Evolutionary conservation across 306 rosid species (phyloP).

Genomic region (Lathyrus oleraceus): DNA sequence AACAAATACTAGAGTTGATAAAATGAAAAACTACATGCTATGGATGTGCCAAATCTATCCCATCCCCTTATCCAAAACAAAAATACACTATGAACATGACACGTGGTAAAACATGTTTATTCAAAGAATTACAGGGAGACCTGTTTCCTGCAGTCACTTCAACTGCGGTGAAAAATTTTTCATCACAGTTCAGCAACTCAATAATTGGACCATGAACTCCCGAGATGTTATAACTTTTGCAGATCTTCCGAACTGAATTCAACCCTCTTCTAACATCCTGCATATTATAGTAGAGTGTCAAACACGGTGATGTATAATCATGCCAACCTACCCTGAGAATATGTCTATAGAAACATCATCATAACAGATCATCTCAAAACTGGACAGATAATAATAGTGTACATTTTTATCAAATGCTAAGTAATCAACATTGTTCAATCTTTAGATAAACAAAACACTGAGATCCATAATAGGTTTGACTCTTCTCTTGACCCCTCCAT

Average conservation of each 20-base stretch:
- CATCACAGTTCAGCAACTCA: slow-evolving; percentile 91
- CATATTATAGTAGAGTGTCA: slow-evolving; percentile 28
- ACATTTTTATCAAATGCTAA: slow-evolving; percentile 1
- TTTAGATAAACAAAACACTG: background rate
- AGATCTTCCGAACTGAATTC: slow-evolving; percentile 84
- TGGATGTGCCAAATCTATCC: background rate
- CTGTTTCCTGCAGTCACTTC: slow-evolving; percentile 99
- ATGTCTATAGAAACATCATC: slow-evolving; percentile 7
- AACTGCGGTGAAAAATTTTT: slow-evolving; percentile 89
- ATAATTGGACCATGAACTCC: slow-evolving; percentile 95
- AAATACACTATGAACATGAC: slow-evolving; percentile 15
- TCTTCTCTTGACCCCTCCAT: background rate
- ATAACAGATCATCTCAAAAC: slow-evolving; percentile 11
- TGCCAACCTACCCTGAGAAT: background rate
- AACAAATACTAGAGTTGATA: slow-evolving; percentile 4
- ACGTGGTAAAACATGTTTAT: background rate
- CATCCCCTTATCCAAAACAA: slow-evolving; percentile 1
- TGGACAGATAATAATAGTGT: background rate
- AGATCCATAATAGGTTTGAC: background rate
- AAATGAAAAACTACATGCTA: background rate
- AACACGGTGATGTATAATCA: slow-evolving; percentile 8
- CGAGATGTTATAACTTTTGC: slow-evolving; percentile 64
- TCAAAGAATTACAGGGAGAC: slow-evolving; percentile 36
- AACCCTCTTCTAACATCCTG: slow-evolving; percentile 98
- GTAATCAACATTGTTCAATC: background rate